Base-by-base conservation (phyloP, 768 basidiomycete species). In the Clathrus columnatus region DNA sequence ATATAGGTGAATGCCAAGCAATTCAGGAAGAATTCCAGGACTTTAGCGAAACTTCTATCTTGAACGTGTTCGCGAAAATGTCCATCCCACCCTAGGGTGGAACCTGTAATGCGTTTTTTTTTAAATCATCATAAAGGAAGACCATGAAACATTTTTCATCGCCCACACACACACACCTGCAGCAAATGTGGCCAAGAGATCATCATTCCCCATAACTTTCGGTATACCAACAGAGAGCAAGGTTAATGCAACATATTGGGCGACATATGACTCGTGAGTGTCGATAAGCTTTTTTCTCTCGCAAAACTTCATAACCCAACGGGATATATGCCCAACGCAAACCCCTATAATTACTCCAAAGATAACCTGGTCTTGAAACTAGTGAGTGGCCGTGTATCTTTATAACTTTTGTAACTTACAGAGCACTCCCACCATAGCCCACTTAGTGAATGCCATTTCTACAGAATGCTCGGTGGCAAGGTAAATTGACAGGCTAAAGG, bases 11-110 rank as follows among this genome's bases (percentile, higher is more conserved):
- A 90, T 68, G 85, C 86, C 1, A 72, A 82, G 59, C 86, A 87
- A 61, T 89, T 90, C 52, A 90, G 74, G 23, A 96, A 74, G 59
- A 96, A 79, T 67, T 97, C 90, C 59, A 98, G 84, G 41, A 96
- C 88, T 21, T 91, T 85, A 1, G 90, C 85, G 65, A 98, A 97
- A 10, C 82, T 74, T 56, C 91, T 89, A 59, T 87, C 83, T 68
- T 94, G 87, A 0, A 81, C 89, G 57, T 90, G 83, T 18, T 70
- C 70, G 62, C 87, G 85, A 71, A 88, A 88, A 61, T 88, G 75
- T 2, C 83, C 88, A 67, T 95, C 92, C 91, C 90, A 94, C 5
- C 89, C 88, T 60, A 96, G 85, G 1, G 94, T 89, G 51, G 78
- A 82, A 2, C 94, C 93, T 84, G 69, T n/a, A n/a, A n/a, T n/a